Conservation (phyloP, 345 rosid species). For the Eutrema heterophyllum region DNA sequence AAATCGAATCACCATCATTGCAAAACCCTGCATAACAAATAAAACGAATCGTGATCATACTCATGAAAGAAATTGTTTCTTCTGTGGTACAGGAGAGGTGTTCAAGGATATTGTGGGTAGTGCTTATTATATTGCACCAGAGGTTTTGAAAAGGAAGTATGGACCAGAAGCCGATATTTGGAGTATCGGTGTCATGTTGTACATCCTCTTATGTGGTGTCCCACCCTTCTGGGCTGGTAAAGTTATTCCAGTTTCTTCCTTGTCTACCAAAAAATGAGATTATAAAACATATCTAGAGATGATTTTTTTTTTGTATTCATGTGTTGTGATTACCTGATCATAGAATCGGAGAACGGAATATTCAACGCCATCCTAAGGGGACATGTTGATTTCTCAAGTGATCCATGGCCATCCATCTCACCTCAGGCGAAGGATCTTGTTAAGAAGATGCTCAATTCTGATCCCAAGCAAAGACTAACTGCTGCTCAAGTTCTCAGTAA, state of each 20-base stretch:
- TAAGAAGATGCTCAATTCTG: constrained; percentile 55
- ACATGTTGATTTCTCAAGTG: constrained; percentile 50
- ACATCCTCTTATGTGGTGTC: constrained; percentile 56
- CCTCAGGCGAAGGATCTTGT: constrained; percentile 59
- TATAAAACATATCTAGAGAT: neutral
- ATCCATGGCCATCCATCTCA: constrained; percentile 62
- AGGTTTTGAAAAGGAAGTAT: constrained; percentile 58
- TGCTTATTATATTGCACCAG: constrained; percentile 81
- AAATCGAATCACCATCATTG: neutral
- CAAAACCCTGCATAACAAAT: neutral
- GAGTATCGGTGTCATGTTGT: constrained; percentile 71
- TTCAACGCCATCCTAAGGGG: constrained; percentile 57
- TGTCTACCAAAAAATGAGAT: neutral
- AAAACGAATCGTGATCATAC: neutral
- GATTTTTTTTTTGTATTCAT: neutral
- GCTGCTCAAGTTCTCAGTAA: constrained; percentile 57
- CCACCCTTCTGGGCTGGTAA: constrained; percentile 85
- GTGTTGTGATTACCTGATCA: constrained; percentile 5
- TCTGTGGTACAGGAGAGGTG: constrained; percentile 43
- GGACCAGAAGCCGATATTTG: constrained; percentile 75
- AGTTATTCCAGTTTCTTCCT: neutral
- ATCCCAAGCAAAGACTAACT: constrained; percentile 54
- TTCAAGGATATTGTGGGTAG: constrained; percentile 72
- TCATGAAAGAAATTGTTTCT: neutral
- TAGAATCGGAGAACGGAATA: constrained; percentile 58